Evolutionary conservation across 164 flowering plant genomes (phyloP), one percentile per base, ranked within the genome.

Genomic region (Macadamia integrifolia): DNA sequence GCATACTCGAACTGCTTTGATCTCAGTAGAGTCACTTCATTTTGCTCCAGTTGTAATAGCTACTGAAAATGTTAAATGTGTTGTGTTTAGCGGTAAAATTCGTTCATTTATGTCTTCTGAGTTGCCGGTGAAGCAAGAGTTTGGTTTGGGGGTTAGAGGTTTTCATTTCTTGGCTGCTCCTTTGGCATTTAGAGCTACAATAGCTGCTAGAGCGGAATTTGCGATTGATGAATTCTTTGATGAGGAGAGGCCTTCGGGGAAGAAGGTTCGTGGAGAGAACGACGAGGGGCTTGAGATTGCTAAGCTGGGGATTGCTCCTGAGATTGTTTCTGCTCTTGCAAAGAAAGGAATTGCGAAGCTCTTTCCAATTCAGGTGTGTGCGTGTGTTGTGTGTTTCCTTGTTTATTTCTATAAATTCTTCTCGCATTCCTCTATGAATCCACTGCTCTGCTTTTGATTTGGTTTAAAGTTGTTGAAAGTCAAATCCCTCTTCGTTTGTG

Each of bases 241-340:
- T 12, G 87, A 82, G 59, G 85, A 78, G 48, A 78, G 66, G 64
- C 66, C 56, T 23, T n/a, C 43, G 50, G 62, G 58, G 32, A 73
- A 61, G 72, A 75, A 66, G 66, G 71, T 49, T 11, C 64, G 62
- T 9, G 77, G 71, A 9, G 68, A 60, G 1, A 14, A 68, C 3
- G 87, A 82, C 6, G 92, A 84, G 1, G 92, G 91, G 11, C 87
- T 88, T n/a, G 98, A 92, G 70, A 87, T 94, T 13, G 64, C 95
- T 0, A 86, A 87, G 75, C 91, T 94, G 42, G 91, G 88, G 49
- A 85, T 94, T 72, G 62, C 88, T 1, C 64, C 49, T 13, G 88
- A 86, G 62, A 88, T 93, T 60, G 87, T 90, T 11, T 46, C 50
- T 46, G 6, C 50, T 46, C 13, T 46, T 9, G 50, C 50, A 46